Evolutionary conservation across 345 rosid genomes (phyloP), one percentile per base, ranked within the genome.

Genomic region (Salix purpurea): DNA sequence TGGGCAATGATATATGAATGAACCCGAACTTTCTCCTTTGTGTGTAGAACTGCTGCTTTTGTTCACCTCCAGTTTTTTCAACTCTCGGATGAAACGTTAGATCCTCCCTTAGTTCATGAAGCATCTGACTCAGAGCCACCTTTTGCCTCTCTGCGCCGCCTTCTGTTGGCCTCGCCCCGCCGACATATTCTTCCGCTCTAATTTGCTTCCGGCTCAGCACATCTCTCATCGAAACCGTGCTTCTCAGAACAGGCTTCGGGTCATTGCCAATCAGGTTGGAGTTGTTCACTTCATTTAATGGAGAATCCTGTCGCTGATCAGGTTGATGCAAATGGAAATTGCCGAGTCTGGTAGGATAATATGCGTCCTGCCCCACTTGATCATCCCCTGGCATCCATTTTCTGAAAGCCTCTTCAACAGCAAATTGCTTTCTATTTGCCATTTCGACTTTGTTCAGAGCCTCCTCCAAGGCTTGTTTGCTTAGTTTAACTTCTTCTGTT

Each of bases 201-300:
- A 86, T 84, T 83, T 91, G 99, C 86, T 93, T 93, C 82, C 89
- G 87, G 84, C 91, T 89, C 26, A 96, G 89, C n/a, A 96, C 87
- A 75, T 96, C 97, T 9, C 97, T 86, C 98, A 96, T 96, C 11
- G 99, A 96, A 79, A 96, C 90, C 2, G 89, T 90, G 64, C 97
- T 74, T 84, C 86, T 90, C 32, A 86, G 13, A 72, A 85, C 86
- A 12, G 94, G 93, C 81, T 83, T 91, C 6, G 86, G 77, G 30
- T 80, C 87, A 19, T 84, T 83, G 4, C 67, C 73, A 4, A 56
- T 70, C 36, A 80, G 65, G 40, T 71, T 80, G 3, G 76, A 74
- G 46, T 82, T 81, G 80, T 75, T 86, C 65, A 72, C 34, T 75
- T 83, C 85, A 67, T 81, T 75, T n/a, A 86, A 72, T 6, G 87